Conservation (phyloP, 2,329 filamentous ascomycete species). For the Colletotrichum musae region DNA sequence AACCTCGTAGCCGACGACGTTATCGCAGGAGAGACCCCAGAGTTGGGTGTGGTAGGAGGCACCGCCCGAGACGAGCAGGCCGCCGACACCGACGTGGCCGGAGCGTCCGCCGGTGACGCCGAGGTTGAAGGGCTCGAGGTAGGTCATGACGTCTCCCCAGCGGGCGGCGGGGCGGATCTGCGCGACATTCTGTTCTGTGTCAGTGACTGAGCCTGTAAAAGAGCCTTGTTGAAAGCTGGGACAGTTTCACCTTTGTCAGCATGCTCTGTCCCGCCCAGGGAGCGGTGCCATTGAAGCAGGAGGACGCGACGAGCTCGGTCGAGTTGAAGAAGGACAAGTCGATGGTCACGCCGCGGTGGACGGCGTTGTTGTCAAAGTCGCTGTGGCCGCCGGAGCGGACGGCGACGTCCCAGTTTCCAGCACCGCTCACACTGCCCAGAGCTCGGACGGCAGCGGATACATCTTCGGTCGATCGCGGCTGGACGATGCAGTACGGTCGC, state of each 20-base stretch:
- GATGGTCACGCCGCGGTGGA: conserved; percentile 54
- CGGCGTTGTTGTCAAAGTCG: conserved; percentile 59
- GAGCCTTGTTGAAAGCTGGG: too few species aligned
- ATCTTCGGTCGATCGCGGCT: conserved; percentile 43
- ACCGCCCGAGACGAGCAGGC: conserved; percentile 50
- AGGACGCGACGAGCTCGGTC: conserved; percentile 44
- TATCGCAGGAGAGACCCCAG: conserved; percentile 60
- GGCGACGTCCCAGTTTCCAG: conserved; percentile 46
- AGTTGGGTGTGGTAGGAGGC: conserved; percentile 44
- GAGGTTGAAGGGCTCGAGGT: conserved; percentile 41
- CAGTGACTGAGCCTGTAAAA: too few species aligned
- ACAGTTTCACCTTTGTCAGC: conserved; percentile 8
- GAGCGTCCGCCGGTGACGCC: conserved; percentile 45
- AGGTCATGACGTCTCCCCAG: conserved; percentile 45
- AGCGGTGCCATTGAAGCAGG: conserved; percentile 1
- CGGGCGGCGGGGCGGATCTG: conserved; percentile 48
- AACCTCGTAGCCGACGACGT: conserved; percentile 58
- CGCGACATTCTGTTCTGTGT: conserved; percentile 39
- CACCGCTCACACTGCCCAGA: conserved; percentile 12
- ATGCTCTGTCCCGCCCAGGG: conserved; percentile 11
- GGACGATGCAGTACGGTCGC: conserved; percentile 46
- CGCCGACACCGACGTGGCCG: conserved; percentile 45
- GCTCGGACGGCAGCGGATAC: conserved; percentile 42
- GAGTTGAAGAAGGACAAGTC: conserved; percentile 53
- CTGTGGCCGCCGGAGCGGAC: conserved; percentile 61